A percentile compares a stretch with the other conserved stretches of the same genome.
Conservation (phyloP, 352 stramenopile species). For the Phytopythium chamaehyphon region DNA sequence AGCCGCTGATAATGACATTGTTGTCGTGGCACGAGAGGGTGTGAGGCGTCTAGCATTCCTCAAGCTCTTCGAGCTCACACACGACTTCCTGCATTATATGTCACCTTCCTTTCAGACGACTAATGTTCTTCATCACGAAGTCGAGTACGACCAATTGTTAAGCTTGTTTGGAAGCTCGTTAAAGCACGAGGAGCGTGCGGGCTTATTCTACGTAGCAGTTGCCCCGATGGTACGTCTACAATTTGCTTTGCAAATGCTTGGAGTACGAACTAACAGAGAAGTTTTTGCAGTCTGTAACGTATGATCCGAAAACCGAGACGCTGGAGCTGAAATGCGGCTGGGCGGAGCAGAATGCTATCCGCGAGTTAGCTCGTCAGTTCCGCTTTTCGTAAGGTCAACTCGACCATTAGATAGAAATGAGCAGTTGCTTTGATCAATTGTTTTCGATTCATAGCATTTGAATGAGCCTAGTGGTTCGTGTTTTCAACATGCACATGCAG, state of each 20-base stretch:
- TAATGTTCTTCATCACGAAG: constrained; percentile 27
- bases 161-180: constrained; percentile 69
- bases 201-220: constrained; percentile 51
- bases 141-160: constrained; percentile 45
- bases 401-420: not conserved
- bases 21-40: constrained; percentile 49
- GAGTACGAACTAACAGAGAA: not conserved
- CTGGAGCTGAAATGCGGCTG: constrained; percentile 48
- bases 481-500: too few relatives aligned
- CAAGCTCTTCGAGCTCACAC: constrained; percentile 47
- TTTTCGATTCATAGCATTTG: too few relatives aligned
- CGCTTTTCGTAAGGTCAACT: constrained; percentile 29
- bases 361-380: constrained; percentile 64
- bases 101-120: constrained; percentile 48
- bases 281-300: constrained; percentile 41
- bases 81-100: constrained; percentile 49
- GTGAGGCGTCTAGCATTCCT: constrained; percentile 63
- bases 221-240: constrained; percentile 48
- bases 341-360: constrained; percentile 58
- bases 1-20: constrained; percentile 7
- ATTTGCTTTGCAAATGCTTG: not conserved
- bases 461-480: too few relatives aligned
- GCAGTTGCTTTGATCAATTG: not conserved
- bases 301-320: constrained; percentile 57
- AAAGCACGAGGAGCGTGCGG: constrained; percentile 65